Percentiles rank a stretch among this genome's conserved stretches.
These are phyloP conservation scores for Geotrichum restrictum DNA, from an alignment of 1,139 yeast genomes.

Conservation along the genomic window DNA sequence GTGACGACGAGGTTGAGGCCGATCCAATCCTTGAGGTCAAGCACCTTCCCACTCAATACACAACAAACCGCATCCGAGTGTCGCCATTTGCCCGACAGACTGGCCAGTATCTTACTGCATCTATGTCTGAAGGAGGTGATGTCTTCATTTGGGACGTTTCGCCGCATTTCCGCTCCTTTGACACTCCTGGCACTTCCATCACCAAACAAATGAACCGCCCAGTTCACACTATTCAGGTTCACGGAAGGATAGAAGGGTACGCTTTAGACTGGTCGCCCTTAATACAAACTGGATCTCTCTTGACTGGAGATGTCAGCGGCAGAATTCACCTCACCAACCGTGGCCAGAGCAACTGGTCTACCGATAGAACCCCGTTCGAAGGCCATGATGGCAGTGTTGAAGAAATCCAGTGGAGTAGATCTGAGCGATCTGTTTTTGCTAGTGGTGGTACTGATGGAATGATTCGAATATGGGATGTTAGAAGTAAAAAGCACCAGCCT, in stretches of 20 bases:
- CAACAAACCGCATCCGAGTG: slow-evolving; percentile 85
- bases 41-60: slow-evolving; percentile 66
- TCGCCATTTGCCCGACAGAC: slow-evolving; percentile 74
- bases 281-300: slow-evolving; percentile 69
- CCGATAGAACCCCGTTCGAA: slow-evolving; percentile 74
- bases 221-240: slow-evolving; percentile 74
- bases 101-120: slow-evolving; percentile 81
- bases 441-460: slow-evolving; percentile 90
- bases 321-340: slow-evolving; percentile 73
- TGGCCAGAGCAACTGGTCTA: slow-evolving; percentile 75
- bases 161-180: slow-evolving; percentile 77
- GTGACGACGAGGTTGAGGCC: slow-evolving; percentile 62
- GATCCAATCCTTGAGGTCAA: slow-evolving; percentile 90
- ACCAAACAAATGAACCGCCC: slow-evolving; percentile 80
- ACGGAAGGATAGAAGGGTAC: slow-evolving; percentile 96
- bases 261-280: slow-evolving; percentile 97
- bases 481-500: slow-evolving; percentile 87
- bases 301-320: slow-evolving; percentile 88
- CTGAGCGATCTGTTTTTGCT: slow-evolving; percentile 90
- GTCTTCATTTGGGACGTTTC: slow-evolving; percentile 78
- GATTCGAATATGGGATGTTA: slow-evolving; percentile 92
- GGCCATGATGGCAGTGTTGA: slow-evolving; percentile 68
- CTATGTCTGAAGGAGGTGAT: slow-evolving; percentile 88
- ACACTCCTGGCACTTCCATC: slow-evolving; percentile 77
- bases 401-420: slow-evolving; percentile 94